Percentiles rank a stretch among this genome's conserved stretches.
These are phyloP conservation scores for Astrocystis sublimbata DNA, from an alignment of 495 filamentous ascomycete species.

Conservation along the genomic window DNA sequence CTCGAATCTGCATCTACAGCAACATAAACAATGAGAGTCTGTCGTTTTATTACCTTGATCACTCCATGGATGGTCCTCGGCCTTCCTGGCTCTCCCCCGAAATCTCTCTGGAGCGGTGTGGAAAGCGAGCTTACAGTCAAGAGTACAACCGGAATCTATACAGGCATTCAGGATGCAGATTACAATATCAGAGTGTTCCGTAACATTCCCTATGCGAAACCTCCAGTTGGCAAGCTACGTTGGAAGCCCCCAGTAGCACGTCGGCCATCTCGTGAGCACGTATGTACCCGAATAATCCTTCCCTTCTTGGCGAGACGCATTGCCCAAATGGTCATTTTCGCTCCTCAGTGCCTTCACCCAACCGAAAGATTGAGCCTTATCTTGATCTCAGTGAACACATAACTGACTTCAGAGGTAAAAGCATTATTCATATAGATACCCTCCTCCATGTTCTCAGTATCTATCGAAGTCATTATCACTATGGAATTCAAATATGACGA, in stretches of 20 bases:
- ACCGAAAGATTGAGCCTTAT: too few species aligned
- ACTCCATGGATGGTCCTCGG: neutral
- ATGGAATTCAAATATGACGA: constrained; percentile 39
- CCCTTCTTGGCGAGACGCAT: too few species aligned
- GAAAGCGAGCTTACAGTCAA: constrained; percentile 30
- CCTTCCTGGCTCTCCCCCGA: neutral
- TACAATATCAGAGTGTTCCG: constrained; percentile 49
- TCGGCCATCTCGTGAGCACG: constrained; percentile 27
- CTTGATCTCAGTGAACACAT: too few species aligned
- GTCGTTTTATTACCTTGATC: neutral
- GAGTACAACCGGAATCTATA: constrained; percentile 37
- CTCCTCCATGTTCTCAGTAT: constrained; percentile 42
- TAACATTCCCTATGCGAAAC: constrained; percentile 46
- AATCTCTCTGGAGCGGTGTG: neutral
- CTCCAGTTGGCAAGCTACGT: constrained; percentile 40
- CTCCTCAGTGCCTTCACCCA: too few species aligned
- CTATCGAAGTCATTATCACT: constrained; percentile 30
- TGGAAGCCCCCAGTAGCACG: constrained; percentile 43
- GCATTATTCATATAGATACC: constrained; percentile 37
- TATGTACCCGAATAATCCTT: too few species aligned
- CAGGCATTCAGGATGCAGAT: constrained; percentile 40
- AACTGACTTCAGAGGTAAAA: too few species aligned
- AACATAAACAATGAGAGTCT: neutral
- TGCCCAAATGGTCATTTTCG: too few species aligned
- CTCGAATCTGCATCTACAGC: neutral